A percentile compares a stretch with the other conserved stretches of the same genome.
Evolutionary conservation across 1,284 basidiomycete genomes (phyloP).

Genomic region (Cutaneotrichosporon sp.): DNA sequence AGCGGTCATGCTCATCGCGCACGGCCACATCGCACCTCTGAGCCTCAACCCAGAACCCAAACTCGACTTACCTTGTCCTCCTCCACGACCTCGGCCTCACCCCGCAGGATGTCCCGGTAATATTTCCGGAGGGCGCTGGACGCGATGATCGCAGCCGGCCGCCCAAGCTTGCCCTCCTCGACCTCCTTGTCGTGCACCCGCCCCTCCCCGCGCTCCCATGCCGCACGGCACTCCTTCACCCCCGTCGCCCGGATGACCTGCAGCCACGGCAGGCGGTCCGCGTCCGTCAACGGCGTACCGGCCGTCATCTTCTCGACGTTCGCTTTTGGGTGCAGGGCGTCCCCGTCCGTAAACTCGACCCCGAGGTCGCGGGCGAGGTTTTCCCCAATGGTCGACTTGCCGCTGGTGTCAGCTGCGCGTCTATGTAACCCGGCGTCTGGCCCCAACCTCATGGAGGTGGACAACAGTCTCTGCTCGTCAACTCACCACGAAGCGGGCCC

Average conservation of each 20-base stretch:
- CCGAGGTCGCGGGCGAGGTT: conserved; percentile 60
- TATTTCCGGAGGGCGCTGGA: conserved; percentile 78
- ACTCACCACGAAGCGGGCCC: conserved; percentile 42
- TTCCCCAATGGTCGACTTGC: conserved; percentile 80
- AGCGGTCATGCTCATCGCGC: too few relatives aligned
- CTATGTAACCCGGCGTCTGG: too few relatives aligned
- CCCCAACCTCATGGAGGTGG: too few relatives aligned
- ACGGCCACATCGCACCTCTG: too few relatives aligned
- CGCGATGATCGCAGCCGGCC: conserved; percentile 66
- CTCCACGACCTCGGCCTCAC: conserved; percentile 46
- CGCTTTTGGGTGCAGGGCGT: conserved; percentile 73
- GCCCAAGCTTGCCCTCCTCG: conserved; percentile 31
- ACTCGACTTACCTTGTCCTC: conserved; percentile 4
- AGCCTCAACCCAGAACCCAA: too few relatives aligned
- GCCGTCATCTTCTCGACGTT: conserved; percentile 86
- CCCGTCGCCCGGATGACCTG: conserved; percentile 60
- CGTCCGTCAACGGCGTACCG: conserved; percentile 73
- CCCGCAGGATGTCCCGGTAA: conserved; percentile 78
- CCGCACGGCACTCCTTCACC: conserved; percentile 52
- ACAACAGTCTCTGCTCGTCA: too few relatives aligned
- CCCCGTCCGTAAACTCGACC: conserved; percentile 81
- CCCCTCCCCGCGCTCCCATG: conserved; percentile 40
- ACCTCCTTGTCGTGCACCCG: conserved; percentile 11
- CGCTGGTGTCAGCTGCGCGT: conserved; percentile 52
- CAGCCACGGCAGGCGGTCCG: conserved; percentile 83